Percentiles rank a stretch among this genome's conserved stretches.
Evolutionary conservation across 1,139 yeast species (phyloP).

Genomic region (Candida smagusa): DNA sequence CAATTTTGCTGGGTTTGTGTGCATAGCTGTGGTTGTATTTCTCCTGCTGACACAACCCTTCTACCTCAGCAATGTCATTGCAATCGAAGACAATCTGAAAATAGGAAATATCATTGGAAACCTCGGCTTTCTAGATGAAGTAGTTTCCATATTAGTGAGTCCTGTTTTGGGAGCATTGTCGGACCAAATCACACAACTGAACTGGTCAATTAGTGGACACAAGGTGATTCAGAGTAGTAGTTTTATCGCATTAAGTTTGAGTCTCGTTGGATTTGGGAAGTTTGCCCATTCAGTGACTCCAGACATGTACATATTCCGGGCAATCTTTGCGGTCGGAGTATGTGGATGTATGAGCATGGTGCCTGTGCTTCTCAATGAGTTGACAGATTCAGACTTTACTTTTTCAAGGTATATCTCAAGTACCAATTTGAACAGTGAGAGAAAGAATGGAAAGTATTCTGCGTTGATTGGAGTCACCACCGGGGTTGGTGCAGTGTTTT

Average conservation of each 20-base stretch:
- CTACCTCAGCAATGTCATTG: slow-evolving; percentile 55
- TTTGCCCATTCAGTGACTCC: slow-evolving; percentile 31
- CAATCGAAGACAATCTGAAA: slow-evolving; percentile 31
- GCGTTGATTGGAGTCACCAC: slow-evolving; percentile 62
- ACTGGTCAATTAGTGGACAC: slow-evolving; percentile 40
- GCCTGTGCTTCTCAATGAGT: slow-evolving; percentile 52
- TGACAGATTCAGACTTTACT: slow-evolving; percentile 42
- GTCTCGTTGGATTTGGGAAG: slow-evolving; percentile 50
- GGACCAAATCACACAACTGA: slow-evolving; percentile 41
- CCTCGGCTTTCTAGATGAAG: slow-evolving; percentile 62
- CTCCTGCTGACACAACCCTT: slow-evolving; percentile 67
- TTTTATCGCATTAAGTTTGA: slow-evolving; percentile 42
- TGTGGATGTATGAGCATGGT: slow-evolving; percentile 51
- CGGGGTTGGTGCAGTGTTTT: slow-evolving; percentile 67
- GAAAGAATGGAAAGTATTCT: slow-evolving; percentile 51
- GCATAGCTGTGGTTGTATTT: slow-evolving; percentile 64
- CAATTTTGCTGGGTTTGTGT: slow-evolving; percentile 40
- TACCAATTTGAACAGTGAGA: not conserved
- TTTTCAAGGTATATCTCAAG: not conserved
- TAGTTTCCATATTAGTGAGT: slow-evolving; percentile 50
- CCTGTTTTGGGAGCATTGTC: slow-evolving; percentile 65
- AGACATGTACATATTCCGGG: slow-evolving; percentile 48
- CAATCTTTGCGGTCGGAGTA: slow-evolving; percentile 58
- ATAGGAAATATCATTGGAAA: slow-evolving; percentile 60
- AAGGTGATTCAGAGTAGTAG: slow-evolving; percentile 50